A percentile compares a stretch with the other conserved stretches of the same genome.
These are phyloP conservation scores for Pogostemon cablin DNA, from an alignment of 257 asterid genomes.

Conservation along the genomic window DNA sequence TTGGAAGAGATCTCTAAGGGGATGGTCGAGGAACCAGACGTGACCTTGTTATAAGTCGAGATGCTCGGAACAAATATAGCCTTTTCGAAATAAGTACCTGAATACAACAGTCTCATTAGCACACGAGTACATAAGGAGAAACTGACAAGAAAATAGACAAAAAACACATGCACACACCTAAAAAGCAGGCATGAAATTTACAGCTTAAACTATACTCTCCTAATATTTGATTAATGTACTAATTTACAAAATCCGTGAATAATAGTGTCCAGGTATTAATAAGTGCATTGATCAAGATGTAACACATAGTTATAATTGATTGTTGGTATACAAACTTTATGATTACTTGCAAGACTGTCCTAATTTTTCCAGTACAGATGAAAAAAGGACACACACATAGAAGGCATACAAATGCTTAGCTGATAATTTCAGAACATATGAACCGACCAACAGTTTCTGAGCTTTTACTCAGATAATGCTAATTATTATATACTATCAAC, in stretches of 20 bases:
- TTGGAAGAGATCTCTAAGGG: slow-evolving; percentile 52
- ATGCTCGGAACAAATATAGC: slow-evolving; percentile 85
- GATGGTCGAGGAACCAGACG: slow-evolving; percentile 69
- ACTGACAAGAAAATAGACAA: neutral
- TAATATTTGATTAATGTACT: neutral
- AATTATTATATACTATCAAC: neutral
- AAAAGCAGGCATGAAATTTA: neutral
- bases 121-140: neutral
- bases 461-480: neutral
- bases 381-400: neutral
- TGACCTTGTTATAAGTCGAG: slow-evolving; percentile 78
- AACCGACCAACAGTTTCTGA: neutral
- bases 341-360: neutral
- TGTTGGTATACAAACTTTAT: neutral
- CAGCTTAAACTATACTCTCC: neutral
- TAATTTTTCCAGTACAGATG: neutral
- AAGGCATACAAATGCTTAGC: neutral
- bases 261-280: neutral
- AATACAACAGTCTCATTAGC: slow-evolving; percentile 20
- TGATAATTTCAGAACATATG: neutral
- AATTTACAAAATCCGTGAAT: neutral
- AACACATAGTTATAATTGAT: neutral
- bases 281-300: no score
- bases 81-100: slow-evolving; percentile 73
- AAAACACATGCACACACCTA: no score